phyloP scores from a whole-genome alignment of 2,329 filamentous ascomycete genomes.

The Dothideomycetidae sp. region DNA sequence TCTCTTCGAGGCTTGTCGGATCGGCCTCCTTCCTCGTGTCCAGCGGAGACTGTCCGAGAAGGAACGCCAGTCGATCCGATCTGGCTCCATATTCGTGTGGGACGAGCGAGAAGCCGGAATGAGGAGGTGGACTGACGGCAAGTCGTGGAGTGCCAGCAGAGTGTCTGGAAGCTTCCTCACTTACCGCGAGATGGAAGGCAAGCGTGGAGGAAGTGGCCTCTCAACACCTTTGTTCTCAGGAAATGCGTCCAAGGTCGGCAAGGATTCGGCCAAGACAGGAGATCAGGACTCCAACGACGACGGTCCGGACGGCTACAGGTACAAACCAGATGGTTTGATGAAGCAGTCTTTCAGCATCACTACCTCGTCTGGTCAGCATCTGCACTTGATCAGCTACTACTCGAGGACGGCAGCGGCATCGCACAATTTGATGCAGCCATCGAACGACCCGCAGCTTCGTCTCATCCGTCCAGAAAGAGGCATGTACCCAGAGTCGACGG shows the following conservation, averaged over 20 bases:
- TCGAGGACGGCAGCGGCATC: slow-evolving; percentile 62
- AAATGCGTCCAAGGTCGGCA: slow-evolving; percentile 34
- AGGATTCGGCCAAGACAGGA: slow-evolving; percentile 64
- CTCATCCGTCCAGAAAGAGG: slow-evolving; percentile 80
- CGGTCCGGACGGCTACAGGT: slow-evolving; percentile 74
- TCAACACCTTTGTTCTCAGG: slow-evolving; percentile 30
- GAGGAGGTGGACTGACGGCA: slow-evolving; percentile 96
- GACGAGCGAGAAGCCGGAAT: slow-evolving; percentile 97
- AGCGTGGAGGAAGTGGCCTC: slow-evolving; percentile 65
- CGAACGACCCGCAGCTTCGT: slow-evolving; percentile 63
- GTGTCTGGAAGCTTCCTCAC: slow-evolving; percentile 96
- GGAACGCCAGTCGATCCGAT: slow-evolving; percentile 88
- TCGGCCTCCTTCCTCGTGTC: slow-evolving; percentile 79
- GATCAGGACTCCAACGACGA: slow-evolving; percentile 71
- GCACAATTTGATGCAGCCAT: slow-evolving; percentile 64
- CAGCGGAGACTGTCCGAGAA: slow-evolving; percentile 91
- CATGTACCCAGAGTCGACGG: slow-evolving; percentile 92
- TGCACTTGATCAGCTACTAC: slow-evolving; percentile 97
- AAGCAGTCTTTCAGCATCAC: slow-evolving; percentile 99
- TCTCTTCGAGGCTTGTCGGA: slow-evolving; percentile 89
- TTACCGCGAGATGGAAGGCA: slow-evolving; percentile 97
- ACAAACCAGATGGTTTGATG: slow-evolving; percentile 94
- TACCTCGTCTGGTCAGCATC: slow-evolving; percentile 74
- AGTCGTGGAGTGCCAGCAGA: slow-evolving; percentile 95
- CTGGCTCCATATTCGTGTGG: slow-evolving; percentile 98